phyloP scores from a whole-genome alignment of 2,329 filamentous ascomycete species.

The Colletotrichum eremochloae region DNA sequence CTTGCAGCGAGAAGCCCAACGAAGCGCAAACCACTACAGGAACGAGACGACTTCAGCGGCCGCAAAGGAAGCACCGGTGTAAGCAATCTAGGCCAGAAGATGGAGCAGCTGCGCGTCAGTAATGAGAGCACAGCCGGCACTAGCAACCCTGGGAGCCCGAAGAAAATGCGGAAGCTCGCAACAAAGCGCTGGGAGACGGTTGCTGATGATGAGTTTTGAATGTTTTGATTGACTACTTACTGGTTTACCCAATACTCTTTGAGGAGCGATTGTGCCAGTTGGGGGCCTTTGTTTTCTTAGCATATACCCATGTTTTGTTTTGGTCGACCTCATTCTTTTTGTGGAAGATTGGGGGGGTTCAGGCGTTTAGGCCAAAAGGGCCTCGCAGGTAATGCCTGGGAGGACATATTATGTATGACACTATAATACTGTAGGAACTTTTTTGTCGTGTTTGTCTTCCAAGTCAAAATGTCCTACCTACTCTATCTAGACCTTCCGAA shows the following conservation, averaged over 20 bases:
- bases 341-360: neutral
- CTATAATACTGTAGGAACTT: neutral
- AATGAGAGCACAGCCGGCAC: slow-evolving; percentile 50
- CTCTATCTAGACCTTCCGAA: no score
- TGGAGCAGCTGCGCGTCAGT: slow-evolving; percentile 66
- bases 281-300: slow-evolving; percentile 27
- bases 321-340: neutral
- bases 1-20: slow-evolving; percentile 73
- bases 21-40: slow-evolving; percentile 68
- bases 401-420: neutral
- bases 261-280: slow-evolving; percentile 8
- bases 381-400: neutral
- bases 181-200: slow-evolving; percentile 63
- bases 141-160: slow-evolving; percentile 59
- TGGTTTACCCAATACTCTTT: neutral
- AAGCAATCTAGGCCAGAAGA: slow-evolving; percentile 57
- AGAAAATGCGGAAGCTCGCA: slow-evolving; percentile 66
- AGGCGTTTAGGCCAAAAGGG: neutral
- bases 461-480: neutral
- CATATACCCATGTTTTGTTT: slow-evolving; percentile 34
- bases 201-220: slow-evolving; percentile 52
- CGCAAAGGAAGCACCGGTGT: slow-evolving; percentile 48
- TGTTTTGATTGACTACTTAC: neutral
- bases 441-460: no score
- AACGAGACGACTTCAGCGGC: slow-evolving; percentile 62